Evolutionary conservation across 805 yeast genomes (phyloP).

Genomic region (Myxozyma sirexii): DNA sequence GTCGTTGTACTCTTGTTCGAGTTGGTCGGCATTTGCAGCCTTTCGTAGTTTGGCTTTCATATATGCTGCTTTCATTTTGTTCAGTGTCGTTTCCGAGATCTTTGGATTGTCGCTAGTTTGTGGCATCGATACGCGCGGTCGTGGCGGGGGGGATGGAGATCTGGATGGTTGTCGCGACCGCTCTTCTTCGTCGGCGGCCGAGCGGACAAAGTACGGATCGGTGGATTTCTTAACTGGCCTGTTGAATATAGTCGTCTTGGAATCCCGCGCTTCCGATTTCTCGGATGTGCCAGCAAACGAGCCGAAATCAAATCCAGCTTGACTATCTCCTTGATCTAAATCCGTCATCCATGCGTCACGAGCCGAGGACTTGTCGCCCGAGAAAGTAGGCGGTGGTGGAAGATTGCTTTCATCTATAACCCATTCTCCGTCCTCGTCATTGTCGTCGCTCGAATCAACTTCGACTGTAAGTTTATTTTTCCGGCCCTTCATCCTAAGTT

Average conservation of each 20-base stretch:
- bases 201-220: conserved; percentile 24
- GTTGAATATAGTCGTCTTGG: conserved; percentile 12
- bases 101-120: background rate
- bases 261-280: background rate
- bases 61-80: conserved; percentile 42
- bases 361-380: background rate
- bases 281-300: conserved; percentile 16
- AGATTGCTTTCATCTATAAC: background rate
- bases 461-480: conserved; percentile 3
- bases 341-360: conserved; percentile 30
- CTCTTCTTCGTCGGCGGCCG: conserved; percentile 5
- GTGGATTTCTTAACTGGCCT: conserved; percentile 13
- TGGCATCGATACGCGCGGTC: background rate
- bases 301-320: conserved; percentile 39
- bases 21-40: conserved; percentile 35
- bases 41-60: conserved; percentile 44
- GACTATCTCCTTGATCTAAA: background rate
- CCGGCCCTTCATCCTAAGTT: background rate
- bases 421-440: conserved; percentile 13
- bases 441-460: conserved; percentile 3
- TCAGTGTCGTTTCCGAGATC: conserved; percentile 36
- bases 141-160: conserved; percentile 1
- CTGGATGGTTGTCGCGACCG: background rate
- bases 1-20: conserved; percentile 38
- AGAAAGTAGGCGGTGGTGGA: background rate